Conservation (phyloP, 768 basidiomycete genomes). For the Collybiopsis confluens region DNA sequence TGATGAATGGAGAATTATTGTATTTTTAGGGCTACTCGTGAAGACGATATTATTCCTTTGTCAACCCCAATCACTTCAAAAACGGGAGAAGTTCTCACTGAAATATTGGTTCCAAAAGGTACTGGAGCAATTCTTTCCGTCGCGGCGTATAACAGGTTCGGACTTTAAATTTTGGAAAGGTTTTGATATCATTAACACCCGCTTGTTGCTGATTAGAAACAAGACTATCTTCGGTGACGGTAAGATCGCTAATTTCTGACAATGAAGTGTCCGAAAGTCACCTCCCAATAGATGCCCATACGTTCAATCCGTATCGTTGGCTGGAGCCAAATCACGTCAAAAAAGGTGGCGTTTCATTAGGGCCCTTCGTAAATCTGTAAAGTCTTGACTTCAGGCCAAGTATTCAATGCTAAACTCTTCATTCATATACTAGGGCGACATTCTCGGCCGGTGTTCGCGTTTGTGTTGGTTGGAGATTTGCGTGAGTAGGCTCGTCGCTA, state of each 20-base stretch:
- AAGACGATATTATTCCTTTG: no score
- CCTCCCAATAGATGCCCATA: constrained; percentile 26
- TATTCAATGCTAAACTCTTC: no score
- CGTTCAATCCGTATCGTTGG: constrained; percentile 40
- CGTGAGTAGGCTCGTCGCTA: no score
- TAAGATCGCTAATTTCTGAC: background rate
- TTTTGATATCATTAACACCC: constrained; percentile 14
- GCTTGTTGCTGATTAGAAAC: constrained; percentile 15
- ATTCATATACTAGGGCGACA: constrained; percentile 21
- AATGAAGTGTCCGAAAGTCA: background rate
- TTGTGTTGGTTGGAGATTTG: constrained; percentile 25
- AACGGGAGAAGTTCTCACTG: constrained; percentile 24
- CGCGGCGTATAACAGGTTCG: constrained; percentile 31
- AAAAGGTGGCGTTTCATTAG: constrained; percentile 24
- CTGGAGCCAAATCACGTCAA: constrained; percentile 16
- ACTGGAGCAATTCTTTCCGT: constrained; percentile 30
- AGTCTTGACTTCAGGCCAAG: no score
- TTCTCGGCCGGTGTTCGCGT: constrained; percentile 21
- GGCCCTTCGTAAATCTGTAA: constrained; percentile 30
- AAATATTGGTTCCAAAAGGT: constrained; percentile 31
- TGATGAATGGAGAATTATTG: no score
- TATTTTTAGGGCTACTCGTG: no score
- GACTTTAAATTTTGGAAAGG: no score
- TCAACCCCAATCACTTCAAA: no score
- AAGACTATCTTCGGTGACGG: constrained; percentile 33